Evolutionary conservation across 2,329 filamentous ascomycete species (phyloP), one percentile per base, ranked within the genome.

Genomic region (Fusarium siculi): DNA sequence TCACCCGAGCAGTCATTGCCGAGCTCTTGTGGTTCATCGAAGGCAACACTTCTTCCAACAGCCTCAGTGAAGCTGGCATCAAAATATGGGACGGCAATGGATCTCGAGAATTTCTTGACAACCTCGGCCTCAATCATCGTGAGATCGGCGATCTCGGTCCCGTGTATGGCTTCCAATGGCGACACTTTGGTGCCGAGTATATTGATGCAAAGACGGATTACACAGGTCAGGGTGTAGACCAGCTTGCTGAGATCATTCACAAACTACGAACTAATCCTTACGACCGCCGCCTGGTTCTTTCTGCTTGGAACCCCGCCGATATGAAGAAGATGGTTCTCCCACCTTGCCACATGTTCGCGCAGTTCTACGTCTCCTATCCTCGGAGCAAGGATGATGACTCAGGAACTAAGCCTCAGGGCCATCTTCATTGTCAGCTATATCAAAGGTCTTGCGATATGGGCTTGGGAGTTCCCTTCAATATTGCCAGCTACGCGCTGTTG

Each of bases 71-170:
- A 18, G 91, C 92, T 4, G 94, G 95, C 36, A 91, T 99, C 78
- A 97, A 97, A 83, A 99, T 99, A 81, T 99, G 96, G 96, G 96
- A 99, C 81, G 96, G 95, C 77, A 99, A 99, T 80, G 96, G 96
- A 47, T 95, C 92, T 52, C 93, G 96, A 77, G 93, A 91, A 79
- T 98, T 93, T 81, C 93, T 99, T 42, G 96, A 99, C 85, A 91
- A 87, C 71, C 89, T 96, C 3, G 96, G 96, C 1, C 88, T 98
- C 11, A 86, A 87, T 0, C 91, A 97, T 80, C 93, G 96, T 67
- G 93, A 90, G 58, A 93, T 92, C 25, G 96, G 96, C 73, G 96
- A 99, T 79, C 87, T 99, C 0, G 96, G 96, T 2, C 96, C 96
- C 36, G 95, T 98, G 0, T 99, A 99, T 81, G 96, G 96, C 4